Evolutionary conservation across 345 rosid species (phyloP).

Genomic region (Anastatica hierochuntica): DNA sequence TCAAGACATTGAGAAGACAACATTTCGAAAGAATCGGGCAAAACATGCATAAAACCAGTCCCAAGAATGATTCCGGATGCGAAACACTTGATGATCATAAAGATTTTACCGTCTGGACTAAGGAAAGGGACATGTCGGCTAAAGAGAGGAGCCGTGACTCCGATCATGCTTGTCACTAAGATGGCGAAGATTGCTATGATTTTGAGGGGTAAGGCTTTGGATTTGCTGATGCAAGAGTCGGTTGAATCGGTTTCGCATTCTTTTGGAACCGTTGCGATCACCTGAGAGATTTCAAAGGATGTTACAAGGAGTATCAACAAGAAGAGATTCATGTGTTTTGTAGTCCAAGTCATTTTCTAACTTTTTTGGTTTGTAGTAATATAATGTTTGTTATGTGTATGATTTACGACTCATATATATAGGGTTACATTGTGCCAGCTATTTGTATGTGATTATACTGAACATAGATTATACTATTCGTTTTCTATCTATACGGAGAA

Average conservation of each 20-base stretch:
- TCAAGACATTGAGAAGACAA: constrained; percentile 48
- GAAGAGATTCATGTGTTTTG: constrained; percentile 13
- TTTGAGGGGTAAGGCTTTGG: constrained; percentile 41
- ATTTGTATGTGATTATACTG: not conserved
- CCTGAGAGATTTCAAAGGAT: constrained; percentile 17
- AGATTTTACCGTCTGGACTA: constrained; percentile 37
- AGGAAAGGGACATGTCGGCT: constrained; percentile 43
- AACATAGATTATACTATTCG: not conserved
- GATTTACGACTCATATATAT: not conserved
- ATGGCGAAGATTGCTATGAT: constrained; percentile 48
- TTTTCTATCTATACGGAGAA: not conserved
- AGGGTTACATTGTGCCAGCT: not conserved
- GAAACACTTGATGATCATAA: constrained; percentile 52
- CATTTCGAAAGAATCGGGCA: constrained; percentile 85
- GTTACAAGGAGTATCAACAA: constrained; percentile 9
- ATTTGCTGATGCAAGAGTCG: constrained; percentile 36
- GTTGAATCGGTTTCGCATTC: constrained; percentile 23
- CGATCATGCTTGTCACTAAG: constrained; percentile 48
- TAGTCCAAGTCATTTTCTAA: constrained; percentile 3
- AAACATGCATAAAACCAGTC: constrained; percentile 77
- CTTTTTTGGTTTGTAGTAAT: not conserved
- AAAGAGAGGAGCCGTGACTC: constrained; percentile 48
- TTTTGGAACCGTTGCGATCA: constrained; percentile 17
- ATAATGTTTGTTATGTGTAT: not conserved
- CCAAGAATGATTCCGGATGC: constrained; percentile 74